These are phyloP conservation scores for Linaria vulgaris DNA, from an alignment of 257 asterid genomes.

Conservation along the genomic window DNA sequence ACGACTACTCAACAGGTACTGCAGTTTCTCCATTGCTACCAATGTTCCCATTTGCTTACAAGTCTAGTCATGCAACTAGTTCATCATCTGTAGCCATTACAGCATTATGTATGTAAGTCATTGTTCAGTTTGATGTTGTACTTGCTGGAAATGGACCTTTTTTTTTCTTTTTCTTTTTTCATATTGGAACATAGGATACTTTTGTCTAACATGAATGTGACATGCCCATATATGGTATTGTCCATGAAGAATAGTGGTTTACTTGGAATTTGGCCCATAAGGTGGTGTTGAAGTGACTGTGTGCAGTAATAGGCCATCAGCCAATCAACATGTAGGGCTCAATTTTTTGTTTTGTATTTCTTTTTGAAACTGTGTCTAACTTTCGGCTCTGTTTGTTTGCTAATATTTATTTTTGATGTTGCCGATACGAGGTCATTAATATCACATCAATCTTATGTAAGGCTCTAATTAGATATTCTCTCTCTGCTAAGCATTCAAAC, in stretches of 20 bases:
- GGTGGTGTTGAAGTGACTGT: no score
- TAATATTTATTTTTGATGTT: no score
- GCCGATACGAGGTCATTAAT: no score
- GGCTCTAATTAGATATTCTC: no score
- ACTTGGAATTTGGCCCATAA: neutral
- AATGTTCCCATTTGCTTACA: neutral
- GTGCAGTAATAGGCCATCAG: neutral
- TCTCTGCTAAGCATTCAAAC: no score
- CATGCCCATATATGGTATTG: neutral
- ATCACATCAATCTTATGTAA: no score
- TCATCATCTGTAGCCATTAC: conserved; percentile 18
- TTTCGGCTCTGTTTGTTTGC: no score
- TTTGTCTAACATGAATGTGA: neutral
- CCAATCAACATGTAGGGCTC: neutral
- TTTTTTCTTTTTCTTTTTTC: conserved; percentile 4
- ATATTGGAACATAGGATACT: neutral
- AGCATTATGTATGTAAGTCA: neutral
- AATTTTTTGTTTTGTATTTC: no score
- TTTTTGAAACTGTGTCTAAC: no score
- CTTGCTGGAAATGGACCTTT: neutral
- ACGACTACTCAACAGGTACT: conserved; percentile 15
- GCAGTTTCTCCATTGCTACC: conserved; percentile 23
- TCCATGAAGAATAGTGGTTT: neutral
- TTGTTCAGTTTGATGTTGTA: neutral
- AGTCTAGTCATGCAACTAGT: conserved; percentile 13